phyloP scores from a whole-genome alignment of 345 rosid genomes.

The Camelina hispida region DNA sequence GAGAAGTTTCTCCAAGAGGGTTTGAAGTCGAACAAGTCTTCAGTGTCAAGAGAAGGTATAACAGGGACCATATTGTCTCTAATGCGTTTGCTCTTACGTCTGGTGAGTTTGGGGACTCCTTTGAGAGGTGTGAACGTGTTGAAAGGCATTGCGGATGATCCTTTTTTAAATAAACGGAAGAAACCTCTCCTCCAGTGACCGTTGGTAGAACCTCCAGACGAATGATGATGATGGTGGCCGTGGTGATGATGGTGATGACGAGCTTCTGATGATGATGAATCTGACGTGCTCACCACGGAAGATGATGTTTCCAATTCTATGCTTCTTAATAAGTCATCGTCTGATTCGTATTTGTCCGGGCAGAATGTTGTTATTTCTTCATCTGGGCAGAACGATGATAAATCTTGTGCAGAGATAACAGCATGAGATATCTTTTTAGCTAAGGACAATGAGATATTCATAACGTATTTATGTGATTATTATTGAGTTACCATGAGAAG shows the following conservation, averaged over 20 bases:
- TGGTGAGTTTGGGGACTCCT: constrained; percentile 63
- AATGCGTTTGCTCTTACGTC: constrained; percentile 65
- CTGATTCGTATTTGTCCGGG: constrained; percentile 26
- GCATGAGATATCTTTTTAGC: neutral
- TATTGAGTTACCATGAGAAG: constrained; percentile 50
- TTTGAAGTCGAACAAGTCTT: constrained; percentile 65
- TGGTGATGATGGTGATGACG: constrained; percentile 36
- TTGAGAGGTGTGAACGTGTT: constrained; percentile 50
- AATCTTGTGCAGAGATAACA: constrained; percentile 38
- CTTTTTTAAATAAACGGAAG: constrained; percentile 63
- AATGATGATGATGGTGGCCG: constrained; percentile 20
- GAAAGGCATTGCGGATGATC: constrained; percentile 57
- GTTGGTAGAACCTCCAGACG: constrained; percentile 27
- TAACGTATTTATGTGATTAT: neutral
- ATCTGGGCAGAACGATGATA: constrained; percentile 37
- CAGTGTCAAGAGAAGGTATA: constrained; percentile 57
- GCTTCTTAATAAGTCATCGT: constrained; percentile 49
- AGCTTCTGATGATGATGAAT: constrained; percentile 46
- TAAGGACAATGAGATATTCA: neutral
- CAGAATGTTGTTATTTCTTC: constrained; percentile 4
- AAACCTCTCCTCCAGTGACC: constrained; percentile 61
- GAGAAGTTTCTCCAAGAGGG: constrained; percentile 81
- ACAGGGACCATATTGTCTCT: constrained; percentile 62
- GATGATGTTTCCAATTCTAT: constrained; percentile 50
- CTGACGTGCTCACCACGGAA: constrained; percentile 65